Evolutionary conservation across 306 rosid species (phyloP).

Genomic region (Citrullus amarus): DNA sequence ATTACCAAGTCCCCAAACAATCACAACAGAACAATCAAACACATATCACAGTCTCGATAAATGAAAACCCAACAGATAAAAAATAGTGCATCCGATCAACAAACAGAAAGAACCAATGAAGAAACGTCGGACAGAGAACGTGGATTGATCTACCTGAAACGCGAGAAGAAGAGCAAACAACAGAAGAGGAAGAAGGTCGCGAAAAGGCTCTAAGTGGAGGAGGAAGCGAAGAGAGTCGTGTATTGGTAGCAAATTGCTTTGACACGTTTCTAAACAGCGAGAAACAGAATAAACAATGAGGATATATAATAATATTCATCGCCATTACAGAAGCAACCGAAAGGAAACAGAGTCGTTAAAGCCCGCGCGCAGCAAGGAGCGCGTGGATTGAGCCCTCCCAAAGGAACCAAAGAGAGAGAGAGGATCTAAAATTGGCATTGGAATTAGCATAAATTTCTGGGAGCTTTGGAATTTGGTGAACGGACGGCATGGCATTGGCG

Average conservation of each 20-base stretch:
- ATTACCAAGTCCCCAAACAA: neutral
- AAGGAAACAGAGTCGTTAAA: neutral
- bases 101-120: neutral
- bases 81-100: neutral
- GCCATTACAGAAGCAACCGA: neutral
- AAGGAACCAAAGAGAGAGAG: neutral
- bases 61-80: neutral
- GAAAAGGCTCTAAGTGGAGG: neutral
- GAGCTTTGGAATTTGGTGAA: neutral
- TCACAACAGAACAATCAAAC: neutral
- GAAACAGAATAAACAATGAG: neutral
- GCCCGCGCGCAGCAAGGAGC: neutral
- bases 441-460: neutral
- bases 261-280: neutral
- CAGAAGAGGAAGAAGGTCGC: neutral
- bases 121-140: neutral
- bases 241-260: neutral
- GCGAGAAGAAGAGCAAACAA: slow-evolving; percentile 23
- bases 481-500: neutral
- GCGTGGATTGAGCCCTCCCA: neutral
- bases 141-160: slow-evolving; percentile 23
- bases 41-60: neutral
- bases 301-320: neutral
- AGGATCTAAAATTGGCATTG: neutral
- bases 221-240: neutral